Conservation (phyloP, 352 stramenopile genomes). For the Phytopythium cucurbitacearum region DNA sequence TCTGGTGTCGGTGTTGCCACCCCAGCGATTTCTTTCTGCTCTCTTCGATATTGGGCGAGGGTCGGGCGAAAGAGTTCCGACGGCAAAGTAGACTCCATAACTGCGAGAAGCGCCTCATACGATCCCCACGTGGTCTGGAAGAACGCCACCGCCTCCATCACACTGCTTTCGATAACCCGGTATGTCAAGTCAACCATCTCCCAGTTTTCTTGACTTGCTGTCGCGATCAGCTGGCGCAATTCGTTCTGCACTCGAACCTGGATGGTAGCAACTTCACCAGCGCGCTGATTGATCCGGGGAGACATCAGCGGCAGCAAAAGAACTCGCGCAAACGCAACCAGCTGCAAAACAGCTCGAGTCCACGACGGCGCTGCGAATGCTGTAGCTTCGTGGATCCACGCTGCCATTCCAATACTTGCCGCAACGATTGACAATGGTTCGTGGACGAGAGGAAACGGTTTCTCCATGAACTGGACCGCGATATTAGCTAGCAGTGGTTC, state of each 20-base stretch:
- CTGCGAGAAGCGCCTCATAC: conserved; percentile 16
- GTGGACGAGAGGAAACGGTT: conserved; percentile 15
- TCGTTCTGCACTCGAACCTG: not conserved
- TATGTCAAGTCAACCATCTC: conserved; percentile 6
- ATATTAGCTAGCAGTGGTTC: conserved; percentile 10
- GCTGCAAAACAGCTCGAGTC: conserved; percentile 19
- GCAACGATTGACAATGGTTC: conserved; percentile 12
- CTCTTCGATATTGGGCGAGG: not conserved
- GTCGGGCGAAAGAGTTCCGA: conserved; percentile 18
- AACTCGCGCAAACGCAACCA: conserved; percentile 29
- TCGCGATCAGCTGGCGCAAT: not conserved
- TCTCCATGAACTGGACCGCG: conserved; percentile 15
- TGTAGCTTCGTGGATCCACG: conserved; percentile 10
- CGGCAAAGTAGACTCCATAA: conserved; percentile 24
- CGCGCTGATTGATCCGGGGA: conserved; percentile 2
- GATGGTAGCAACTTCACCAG: not conserved
- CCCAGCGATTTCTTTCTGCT: too few relatives aligned
- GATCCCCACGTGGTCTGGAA: conserved; percentile 17
- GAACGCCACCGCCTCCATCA: conserved; percentile 26
- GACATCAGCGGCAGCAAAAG: conserved; percentile 23
- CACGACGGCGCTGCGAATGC: conserved; percentile 1
- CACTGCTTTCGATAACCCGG: conserved; percentile 11
- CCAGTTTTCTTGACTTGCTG: not conserved
- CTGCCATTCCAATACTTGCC: conserved; percentile 19
- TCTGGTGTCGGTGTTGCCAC: not conserved